Conservation (phyloP, 208 protist species). For the Trypanosoma theileri region DNA sequence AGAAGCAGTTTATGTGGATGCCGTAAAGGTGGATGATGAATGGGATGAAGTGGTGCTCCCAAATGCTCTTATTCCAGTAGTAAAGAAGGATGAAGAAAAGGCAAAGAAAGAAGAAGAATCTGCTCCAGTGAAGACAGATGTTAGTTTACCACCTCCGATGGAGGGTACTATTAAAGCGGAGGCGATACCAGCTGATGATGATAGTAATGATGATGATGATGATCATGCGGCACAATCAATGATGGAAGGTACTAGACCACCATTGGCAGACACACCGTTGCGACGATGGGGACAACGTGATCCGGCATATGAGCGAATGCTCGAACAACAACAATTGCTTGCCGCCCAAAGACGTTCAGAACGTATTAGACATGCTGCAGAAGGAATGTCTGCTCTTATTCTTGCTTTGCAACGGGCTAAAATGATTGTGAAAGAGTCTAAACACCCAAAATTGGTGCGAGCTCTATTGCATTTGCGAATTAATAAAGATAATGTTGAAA, state of each 20-base stretch:
- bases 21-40: slow-evolving; percentile 61
- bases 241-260: slow-evolving; percentile 49
- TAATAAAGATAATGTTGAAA: slow-evolving; percentile 3
- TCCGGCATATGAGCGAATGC: slow-evolving; percentile 65
- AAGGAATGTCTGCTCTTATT: slow-evolving; percentile 44
- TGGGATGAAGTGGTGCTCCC: slow-evolving; percentile 85
- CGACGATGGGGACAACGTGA: slow-evolving; percentile 51
- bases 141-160: slow-evolving; percentile 7
- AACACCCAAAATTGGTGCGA: slow-evolving; percentile 53
- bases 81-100: slow-evolving; percentile 41
- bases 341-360: slow-evolving; percentile 72
- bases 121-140: slow-evolving; percentile 20
- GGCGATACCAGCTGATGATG: slow-evolving; percentile 13
- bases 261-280: slow-evolving; percentile 53
- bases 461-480: slow-evolving; percentile 38
- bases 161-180: slow-evolving; percentile 37
- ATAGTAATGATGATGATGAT: slow-evolving; percentile 1
- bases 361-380: slow-evolving; percentile 63
- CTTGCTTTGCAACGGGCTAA: slow-evolving; percentile 51
- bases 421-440: slow-evolving; percentile 56
- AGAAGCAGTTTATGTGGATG: not conserved
- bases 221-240: slow-evolving; percentile 9
- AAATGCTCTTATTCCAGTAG: not conserved
- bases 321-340: slow-evolving; percentile 72
- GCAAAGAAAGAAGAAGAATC: slow-evolving; percentile 4